Evolutionary conservation across 1,284 basidiomycete genomes (phyloP), one percentile per base, ranked within the genome.

Genomic region (Cryptococcus sp.): DNA sequence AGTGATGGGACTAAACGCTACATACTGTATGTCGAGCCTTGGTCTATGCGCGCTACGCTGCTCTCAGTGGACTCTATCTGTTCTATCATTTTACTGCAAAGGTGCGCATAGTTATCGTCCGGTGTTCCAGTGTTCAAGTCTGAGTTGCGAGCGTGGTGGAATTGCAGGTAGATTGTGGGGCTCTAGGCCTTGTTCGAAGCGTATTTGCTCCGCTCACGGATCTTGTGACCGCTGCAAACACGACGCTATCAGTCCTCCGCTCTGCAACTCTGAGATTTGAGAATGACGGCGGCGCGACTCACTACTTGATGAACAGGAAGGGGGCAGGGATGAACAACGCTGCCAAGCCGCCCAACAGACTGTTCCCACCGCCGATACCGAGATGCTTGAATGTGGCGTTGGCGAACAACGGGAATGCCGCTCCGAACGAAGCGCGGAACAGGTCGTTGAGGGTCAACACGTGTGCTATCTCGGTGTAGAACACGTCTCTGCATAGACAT

Each of bases 271-370:
- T 27, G 19, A 19, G 13, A 11, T 25, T 3, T 40, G 27, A 20
- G 51, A n/a, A 2, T 1, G 19, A 20, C 22, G 5, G 31, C 7
- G 16, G 22, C 3, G 17, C 10, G 17, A 54, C 57, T 54, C 25
- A 59, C 57, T 60, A 65, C 23, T 65, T 65, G 60, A 62, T 62
- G 52, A 65, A 65, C 17, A 62, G 40, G 60, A 65, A 66, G 5
- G 72, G 71, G n/a, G 66, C 66, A 3, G 69, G 68, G 20, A 70
- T 56, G 56, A 72, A 68, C 3, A 67, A 19, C 11, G 50, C 40
- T 20, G 65, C 59, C 3, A 70, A 31, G 46, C 57, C 65, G 15
- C 66, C 69, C 5, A 74, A 45, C 40, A 74, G 22, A 23, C 61
- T 56, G 49, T 59, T 58, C 11, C 65, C 67, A 49, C 72, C 64